Percentiles rank a stretch among this genome's conserved stretches.
These are phyloP conservation scores for Cytauxzoon felis DNA, from an alignment of 169 alveolate genomes.

Conservation along the genomic window DNA sequence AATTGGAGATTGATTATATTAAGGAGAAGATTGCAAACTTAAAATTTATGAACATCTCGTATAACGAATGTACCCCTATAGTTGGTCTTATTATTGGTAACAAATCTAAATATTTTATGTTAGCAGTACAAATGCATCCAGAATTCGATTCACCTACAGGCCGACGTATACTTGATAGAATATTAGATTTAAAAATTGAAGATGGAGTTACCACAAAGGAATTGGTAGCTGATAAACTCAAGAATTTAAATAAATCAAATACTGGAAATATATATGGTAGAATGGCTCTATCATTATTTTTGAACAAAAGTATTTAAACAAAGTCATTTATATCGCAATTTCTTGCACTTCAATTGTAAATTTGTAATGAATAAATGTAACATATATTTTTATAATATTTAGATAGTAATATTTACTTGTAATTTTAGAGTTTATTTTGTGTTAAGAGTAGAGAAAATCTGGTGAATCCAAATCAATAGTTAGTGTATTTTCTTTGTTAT, in stretches of 20 bases:
- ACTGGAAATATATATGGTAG: constrained; percentile 20
- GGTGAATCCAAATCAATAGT: constrained; percentile 56
- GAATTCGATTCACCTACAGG: constrained; percentile 20
- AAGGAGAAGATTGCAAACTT: neutral
- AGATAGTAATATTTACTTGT: neutral
- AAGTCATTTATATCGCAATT: too few species aligned
- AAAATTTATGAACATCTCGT: neutral
- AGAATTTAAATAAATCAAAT: constrained; percentile 2
- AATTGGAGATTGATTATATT: neutral
- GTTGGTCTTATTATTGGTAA: constrained; percentile 6
- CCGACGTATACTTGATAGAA: neutral
- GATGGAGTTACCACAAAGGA: constrained; percentile 4
- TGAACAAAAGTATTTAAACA: neutral
- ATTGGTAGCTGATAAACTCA: neutral
- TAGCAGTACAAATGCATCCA: constrained; percentile 16
- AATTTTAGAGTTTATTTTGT: neutral
- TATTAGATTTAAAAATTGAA: neutral
- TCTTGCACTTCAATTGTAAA: too few species aligned
- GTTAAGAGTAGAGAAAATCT: constrained; percentile 3
- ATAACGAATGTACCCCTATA: neutral
- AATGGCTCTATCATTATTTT: constrained; percentile 7
- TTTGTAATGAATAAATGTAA: too few species aligned
- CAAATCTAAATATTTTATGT: neutral
- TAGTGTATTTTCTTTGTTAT: constrained; percentile 37
- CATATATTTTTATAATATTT: neutral